A percentile compares a stretch with the other conserved stretches of the same genome.
Conservation (phyloP, 371 early-diverging fungal species). For the Mucor sp. region DNA sequence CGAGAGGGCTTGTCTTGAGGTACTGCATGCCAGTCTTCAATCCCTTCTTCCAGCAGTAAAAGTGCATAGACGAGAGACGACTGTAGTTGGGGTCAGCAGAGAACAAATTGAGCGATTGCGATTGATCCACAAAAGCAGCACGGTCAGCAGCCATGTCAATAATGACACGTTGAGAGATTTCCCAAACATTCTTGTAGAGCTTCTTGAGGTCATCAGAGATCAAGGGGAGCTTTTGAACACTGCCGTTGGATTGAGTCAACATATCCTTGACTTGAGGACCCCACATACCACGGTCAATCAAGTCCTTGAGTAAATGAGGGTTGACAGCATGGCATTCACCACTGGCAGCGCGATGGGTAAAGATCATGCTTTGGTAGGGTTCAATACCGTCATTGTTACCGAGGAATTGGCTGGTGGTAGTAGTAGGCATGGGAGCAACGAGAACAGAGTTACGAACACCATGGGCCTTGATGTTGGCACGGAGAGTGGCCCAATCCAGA, state of each 20-base stretch:
- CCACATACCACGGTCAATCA: constrained; percentile 94
- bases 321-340: constrained; percentile 99
- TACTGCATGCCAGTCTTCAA: constrained; percentile 99
- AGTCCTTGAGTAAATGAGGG: constrained; percentile 90
- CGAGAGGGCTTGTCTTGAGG: constrained; percentile 90
- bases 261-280: constrained; percentile 92
- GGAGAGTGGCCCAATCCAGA: constrained; percentile 90
- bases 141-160: constrained; percentile 88
- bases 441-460: constrained; percentile 96
- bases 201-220: constrained; percentile 90
- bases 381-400: constrained; percentile 99
- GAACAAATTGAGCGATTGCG: constrained; percentile 96
- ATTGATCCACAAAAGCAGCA: constrained; percentile 96
- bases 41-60: constrained; percentile 97
- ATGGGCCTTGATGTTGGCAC: constrained; percentile 75
- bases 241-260: constrained; percentile 94
- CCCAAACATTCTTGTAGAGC: constrained; percentile 99
- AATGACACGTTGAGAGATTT: constrained; percentile 87
- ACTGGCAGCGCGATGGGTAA: constrained; percentile 92
- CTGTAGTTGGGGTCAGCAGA: constrained; percentile 92
- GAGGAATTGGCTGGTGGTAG: constrained; percentile 95
- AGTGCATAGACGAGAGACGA: constrained; percentile 97
- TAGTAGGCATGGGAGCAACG: constrained; percentile 98
- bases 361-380: constrained; percentile 94
- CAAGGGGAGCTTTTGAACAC: constrained; percentile 78